A percentile compares a stretch with the other conserved stretches of the same genome.
Conservation (phyloP, 1,284 basidiomycete genomes). For the Athelia psychrophila region DNA sequence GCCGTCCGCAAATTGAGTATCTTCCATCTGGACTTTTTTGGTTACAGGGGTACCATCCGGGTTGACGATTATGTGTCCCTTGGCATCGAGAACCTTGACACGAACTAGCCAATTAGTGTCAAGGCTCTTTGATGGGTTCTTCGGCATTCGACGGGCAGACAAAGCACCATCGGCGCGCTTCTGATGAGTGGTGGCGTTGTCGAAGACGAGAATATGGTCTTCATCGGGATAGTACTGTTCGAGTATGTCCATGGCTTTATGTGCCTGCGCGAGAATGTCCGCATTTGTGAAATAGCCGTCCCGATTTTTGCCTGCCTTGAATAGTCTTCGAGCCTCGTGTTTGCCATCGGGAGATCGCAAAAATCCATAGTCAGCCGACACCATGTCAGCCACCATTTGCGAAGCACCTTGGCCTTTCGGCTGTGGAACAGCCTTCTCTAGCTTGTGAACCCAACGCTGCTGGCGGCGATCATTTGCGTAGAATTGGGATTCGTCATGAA, state of each 20-base stretch:
- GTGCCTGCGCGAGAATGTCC: conserved; percentile 18
- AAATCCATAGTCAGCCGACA: conserved; percentile 31
- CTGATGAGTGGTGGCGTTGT: conserved; percentile 29
- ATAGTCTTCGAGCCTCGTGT: conserved; percentile 18
- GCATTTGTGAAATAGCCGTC: conserved; percentile 28
- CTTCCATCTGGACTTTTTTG: conserved; percentile 9
- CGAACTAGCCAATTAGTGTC: no score
- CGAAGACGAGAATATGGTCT: conserved; percentile 23
- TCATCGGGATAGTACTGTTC: conserved; percentile 14
- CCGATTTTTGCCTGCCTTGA: conserved; percentile 23
- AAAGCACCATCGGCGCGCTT: conserved; percentile 25
- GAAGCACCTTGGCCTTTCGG: conserved; percentile 26
- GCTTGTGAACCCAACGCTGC: conserved; percentile 10
- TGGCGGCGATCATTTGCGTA: conserved; percentile 19
- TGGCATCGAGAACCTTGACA: background rate
- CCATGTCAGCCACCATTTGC: conserved; percentile 33
- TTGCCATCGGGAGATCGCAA: conserved; percentile 14
- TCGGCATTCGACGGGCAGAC: conserved; percentile 24
- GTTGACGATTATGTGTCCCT: conserved; percentile 3
- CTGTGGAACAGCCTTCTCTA: conserved; percentile 10
- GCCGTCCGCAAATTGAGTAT: conserved; percentile 14
- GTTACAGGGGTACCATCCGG: conserved; percentile 10
- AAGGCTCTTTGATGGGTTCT: conserved; percentile 11
- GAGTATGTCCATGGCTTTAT: conserved; percentile 23
- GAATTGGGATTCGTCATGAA: conserved; percentile 20